Evolutionary conservation across 1,284 basidiomycete species (phyloP), one percentile per base, ranked within the genome.

Genomic region (Rhodotorula sp.): DNA sequence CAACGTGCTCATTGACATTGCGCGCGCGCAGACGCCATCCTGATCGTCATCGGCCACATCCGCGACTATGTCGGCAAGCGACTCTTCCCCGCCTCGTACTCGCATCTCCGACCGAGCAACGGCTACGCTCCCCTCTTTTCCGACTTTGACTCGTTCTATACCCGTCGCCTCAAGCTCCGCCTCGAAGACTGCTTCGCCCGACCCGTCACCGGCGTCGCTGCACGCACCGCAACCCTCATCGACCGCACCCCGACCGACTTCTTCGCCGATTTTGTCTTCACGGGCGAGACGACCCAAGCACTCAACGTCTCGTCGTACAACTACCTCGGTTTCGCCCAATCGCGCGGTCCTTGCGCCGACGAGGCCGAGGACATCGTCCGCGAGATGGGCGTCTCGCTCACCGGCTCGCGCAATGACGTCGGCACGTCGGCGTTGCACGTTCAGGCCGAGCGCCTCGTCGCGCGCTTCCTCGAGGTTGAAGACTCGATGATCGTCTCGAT

Each of bases 101-200:
- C 84, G 67, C 92, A 98, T 80, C 83, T 96, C 62, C 87, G 91
- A 81, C 89, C 91, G 54, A 84, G 85, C 75, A 84, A 92, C 77
- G 94, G 94, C 71, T 96, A 97, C 79, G 96, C 95, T 2, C 91
- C 96, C 20, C 85, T 99, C 73, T 96, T 94, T 82, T 96, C 94
- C 46, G 95, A 99, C 81, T 99, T 98, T 77, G 96, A 99, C 82
- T 98, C 94, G 39, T 99, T 99, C 84, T 99, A 98, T 84, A 97
- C 94, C 11, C 90, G 95, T 68, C 89, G 94, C 13, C 86, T 99
- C 76, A 99, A 99, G 82, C 84, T 85, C 32, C 91, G 95, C 65
- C 88, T 99, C 81, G 94, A 97, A 78, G 93, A 97, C 81, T 96
- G 94, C 80, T 99, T 99, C 82, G 88, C 90, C 3, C 88, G 93